Percentiles rank a stretch among this genome's conserved stretches.
These are phyloP conservation scores for Ceratocystis eucalypticola DNA, from an alignment of 2,329 filamentous ascomycete species.

Conservation along the genomic window DNA sequence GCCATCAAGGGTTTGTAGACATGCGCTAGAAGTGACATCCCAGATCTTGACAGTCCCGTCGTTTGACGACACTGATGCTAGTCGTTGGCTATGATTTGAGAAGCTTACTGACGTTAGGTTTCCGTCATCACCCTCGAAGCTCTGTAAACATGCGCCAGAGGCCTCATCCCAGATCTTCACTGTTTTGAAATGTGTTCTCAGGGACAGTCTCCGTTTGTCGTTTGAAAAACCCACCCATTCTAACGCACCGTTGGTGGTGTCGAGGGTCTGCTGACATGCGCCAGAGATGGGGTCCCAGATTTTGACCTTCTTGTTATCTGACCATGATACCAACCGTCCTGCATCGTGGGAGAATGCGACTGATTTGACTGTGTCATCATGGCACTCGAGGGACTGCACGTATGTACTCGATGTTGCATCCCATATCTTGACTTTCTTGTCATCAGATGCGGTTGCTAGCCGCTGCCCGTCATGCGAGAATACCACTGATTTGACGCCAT, in stretches of 20 bases:
- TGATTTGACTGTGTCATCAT: neutral
- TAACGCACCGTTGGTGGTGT: too few species aligned
- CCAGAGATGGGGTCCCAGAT: too few species aligned
- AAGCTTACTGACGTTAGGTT: too few species aligned
- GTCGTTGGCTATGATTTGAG: neutral
- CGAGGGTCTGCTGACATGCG: too few species aligned
- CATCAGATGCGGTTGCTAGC: neutral
- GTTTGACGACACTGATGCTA: neutral
- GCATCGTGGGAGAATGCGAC: neutral
- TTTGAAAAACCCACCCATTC: too few species aligned
- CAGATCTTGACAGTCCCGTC: neutral
- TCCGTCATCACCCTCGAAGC: neutral
- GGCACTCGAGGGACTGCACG: neutral
- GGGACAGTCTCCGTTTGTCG: too few species aligned
- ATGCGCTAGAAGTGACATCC: neutral
- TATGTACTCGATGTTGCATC: neutral
- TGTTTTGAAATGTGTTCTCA: too few species aligned
- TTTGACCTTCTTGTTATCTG: too few species aligned
- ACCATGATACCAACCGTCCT: too few species aligned
- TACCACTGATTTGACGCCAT: neutral
- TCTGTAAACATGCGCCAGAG: too few species aligned
- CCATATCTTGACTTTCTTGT: neutral
- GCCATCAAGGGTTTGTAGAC: too few species aligned
- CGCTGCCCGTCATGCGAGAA: neutral
- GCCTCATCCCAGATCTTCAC: too few species aligned